Evolutionary conservation across 495 filamentous ascomycete species (phyloP), one percentile per base, ranked within the genome.

Genomic region (Podospora fimiseda): DNA sequence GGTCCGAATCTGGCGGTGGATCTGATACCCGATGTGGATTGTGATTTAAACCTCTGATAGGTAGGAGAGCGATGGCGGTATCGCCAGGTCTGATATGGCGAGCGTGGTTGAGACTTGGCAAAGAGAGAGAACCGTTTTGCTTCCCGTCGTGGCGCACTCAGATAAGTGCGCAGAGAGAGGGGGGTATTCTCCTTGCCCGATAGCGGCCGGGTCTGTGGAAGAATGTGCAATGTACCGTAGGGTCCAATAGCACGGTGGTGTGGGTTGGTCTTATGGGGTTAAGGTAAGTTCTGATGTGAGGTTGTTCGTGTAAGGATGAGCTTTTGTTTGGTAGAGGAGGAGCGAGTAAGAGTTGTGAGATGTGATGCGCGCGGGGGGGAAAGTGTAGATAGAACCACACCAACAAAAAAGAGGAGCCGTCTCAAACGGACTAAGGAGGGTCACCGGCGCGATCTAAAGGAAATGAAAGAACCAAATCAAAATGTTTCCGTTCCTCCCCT

Each of bases 131-230:
- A 41, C 43, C 50, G 52, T 50, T 47, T 57, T 57, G 57, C 50
- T 52, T 66, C 55, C 57, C 59, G 59, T 55, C 48, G 61, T 55
- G 52, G 63, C 63, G 55, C 57, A n/a, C n/a, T n/a, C n/a, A 60
- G 65, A 60, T 65, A 64, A 64, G 51, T 57, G 18, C 19, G 22
- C 43, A 44, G 22, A 22, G 21, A 14, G 30, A 30, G 39, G 42
- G 42, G 22, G 40, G 48, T 11, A 27, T 6, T 20, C 13, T 39
- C 36, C 24, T 14, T 9, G 45, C 16, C 40, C 46, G 60, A 59
- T 57, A 55, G 51, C 51, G 52, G 48, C 30, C 49, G 24, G 20
- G 36, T 45, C 33, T 37, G 24, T 22, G 48, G 30, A 24, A 27
- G 24, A 22, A 43, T n/a, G 9, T n/a, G n/a, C n/a, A n/a, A n/a